Evolutionary conservation across 768 basidiomycete species (phyloP), one percentile per base, ranked within the genome.

Genomic region (Pluteus cervinus): DNA sequence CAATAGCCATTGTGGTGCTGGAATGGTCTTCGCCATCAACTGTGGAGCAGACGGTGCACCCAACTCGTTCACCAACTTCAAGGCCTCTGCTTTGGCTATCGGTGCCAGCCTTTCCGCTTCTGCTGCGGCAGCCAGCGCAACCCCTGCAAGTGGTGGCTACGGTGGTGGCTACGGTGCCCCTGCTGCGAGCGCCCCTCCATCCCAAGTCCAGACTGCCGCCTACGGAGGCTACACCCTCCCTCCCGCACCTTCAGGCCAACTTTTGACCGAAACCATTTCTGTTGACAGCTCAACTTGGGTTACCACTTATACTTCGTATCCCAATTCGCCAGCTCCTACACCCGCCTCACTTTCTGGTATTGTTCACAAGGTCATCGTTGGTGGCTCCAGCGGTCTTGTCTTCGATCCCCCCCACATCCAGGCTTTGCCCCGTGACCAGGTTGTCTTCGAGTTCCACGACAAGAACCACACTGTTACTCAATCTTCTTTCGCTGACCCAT

Each of bases 391-490:
- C 6, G 53, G 57, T 29, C 63, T 79, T 34, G 58, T 61, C 9
- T 79, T 73, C 60, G 57, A 65, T 49, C 79, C 80, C 11, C 58
- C 69, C 29, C 56, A 55, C 49, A 55, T 82, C 45, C 36, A 53
- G 16, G 79, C 79, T 25, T 46, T 55, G 30, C 73, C 75, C 31
- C 63, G 71, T 28, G 81, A 82, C 51, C 62, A 58, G 33, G 55
- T 83, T 48, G 56, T 66, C 36, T 83, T 83, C 60, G 66, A 75
- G 53, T 81, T 81, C 71, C 71, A 71, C 38, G 64, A 68, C 52
- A 81, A 80, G 69, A 83, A 81, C 58, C 79, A 81, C 61, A 73
- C 73, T 5, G 76, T 77, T 16, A 77, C 76, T 15, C 76, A 81
- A 56, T 74, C 75, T 7, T 62, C 72, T 3, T 81, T 83, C 54